Evolutionary conservation across 139 green algal species (phyloP).

Genomic region (Volvox africanus): DNA sequence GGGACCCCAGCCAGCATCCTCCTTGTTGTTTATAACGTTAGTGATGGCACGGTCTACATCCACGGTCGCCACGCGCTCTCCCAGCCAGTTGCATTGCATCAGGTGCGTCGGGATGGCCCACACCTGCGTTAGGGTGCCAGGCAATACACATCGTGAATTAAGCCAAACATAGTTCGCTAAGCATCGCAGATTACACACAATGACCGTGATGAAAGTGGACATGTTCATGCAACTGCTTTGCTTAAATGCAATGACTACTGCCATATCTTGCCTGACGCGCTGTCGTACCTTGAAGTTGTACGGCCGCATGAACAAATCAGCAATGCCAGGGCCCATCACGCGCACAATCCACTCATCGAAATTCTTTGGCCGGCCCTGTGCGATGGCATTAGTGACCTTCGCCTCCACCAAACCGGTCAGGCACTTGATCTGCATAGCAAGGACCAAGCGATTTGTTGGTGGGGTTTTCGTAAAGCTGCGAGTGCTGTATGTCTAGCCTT

Average conservation of each 20-base stretch:
- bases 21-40: slow-evolving; percentile 90
- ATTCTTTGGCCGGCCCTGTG: slow-evolving; percentile 78
- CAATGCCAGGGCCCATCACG: slow-evolving; percentile 89
- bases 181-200: too few species aligned
- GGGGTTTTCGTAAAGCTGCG: neutral
- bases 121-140: slow-evolving; percentile 63
- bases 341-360: slow-evolving; percentile 97
- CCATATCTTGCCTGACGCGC: too few species aligned
- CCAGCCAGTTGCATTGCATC: slow-evolving; percentile 95
- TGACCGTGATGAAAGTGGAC: too few species aligned
- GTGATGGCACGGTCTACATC: slow-evolving; percentile 87
- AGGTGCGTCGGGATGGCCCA: slow-evolving; percentile 85
- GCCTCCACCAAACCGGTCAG: slow-evolving; percentile 89
- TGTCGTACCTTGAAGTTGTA: slow-evolving; percentile 95
- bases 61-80: slow-evolving; percentile 92
- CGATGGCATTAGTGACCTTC: slow-evolving; percentile 80
- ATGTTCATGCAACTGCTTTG: too few species aligned
- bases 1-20: slow-evolving; percentile 92
- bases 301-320: slow-evolving; percentile 94
- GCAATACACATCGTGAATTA: too few species aligned
- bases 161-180: too few species aligned
- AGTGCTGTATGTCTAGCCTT: neutral
- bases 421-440: slow-evolving; percentile 70
- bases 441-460: neutral
- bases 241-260: too few species aligned